phyloP scores from a whole-genome alignment of 2,329 filamentous ascomycete genomes.

The Talaromyces atroroseus region DNA sequence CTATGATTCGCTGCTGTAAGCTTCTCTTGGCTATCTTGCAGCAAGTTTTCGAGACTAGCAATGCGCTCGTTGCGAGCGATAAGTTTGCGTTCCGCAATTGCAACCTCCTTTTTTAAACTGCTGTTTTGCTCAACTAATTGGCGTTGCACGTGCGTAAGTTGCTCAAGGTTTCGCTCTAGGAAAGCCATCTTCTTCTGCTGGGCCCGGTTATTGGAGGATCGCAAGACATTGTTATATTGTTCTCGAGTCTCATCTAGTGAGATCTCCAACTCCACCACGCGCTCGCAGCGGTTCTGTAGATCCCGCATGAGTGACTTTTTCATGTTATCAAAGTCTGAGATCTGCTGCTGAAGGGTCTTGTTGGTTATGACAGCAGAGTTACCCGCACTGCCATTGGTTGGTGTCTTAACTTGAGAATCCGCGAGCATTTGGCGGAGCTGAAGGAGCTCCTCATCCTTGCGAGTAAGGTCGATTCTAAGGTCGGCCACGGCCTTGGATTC shows the following conservation, averaged over 20 bases:
- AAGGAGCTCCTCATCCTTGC: slow-evolving; percentile 75
- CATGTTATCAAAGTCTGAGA: slow-evolving; percentile 98
- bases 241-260: slow-evolving; percentile 94
- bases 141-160: slow-evolving; percentile 92
- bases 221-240: slow-evolving; percentile 97
- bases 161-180: slow-evolving; percentile 94
- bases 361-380: slow-evolving; percentile 57
- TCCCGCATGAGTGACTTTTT: slow-evolving; percentile 99
- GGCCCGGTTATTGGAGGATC: slow-evolving; percentile 93
- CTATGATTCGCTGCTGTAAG: slow-evolving; percentile 94
- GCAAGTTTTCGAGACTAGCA: slow-evolving; percentile 80
- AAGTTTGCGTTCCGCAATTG: slow-evolving; percentile 94
- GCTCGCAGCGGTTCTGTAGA: slow-evolving; percentile 94
- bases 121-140: slow-evolving; percentile 98
- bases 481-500: slow-evolving; percentile 70
- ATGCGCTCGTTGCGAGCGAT: slow-evolving; percentile 97
- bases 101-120: slow-evolving; percentile 96
- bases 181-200: slow-evolving; percentile 99
- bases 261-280: slow-evolving; percentile 96
- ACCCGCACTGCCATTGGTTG: slow-evolving; percentile 53
- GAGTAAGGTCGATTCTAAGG: slow-evolving; percentile 67
- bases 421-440: slow-evolving; percentile 77
- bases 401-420: slow-evolving; percentile 52
- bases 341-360: slow-evolving; percentile 95
- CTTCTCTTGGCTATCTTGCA: slow-evolving; percentile 98